phyloP scores from a whole-genome alignment of 2,329 filamentous ascomycete genomes.

The Tolypocladium ophioglossoides region DNA sequence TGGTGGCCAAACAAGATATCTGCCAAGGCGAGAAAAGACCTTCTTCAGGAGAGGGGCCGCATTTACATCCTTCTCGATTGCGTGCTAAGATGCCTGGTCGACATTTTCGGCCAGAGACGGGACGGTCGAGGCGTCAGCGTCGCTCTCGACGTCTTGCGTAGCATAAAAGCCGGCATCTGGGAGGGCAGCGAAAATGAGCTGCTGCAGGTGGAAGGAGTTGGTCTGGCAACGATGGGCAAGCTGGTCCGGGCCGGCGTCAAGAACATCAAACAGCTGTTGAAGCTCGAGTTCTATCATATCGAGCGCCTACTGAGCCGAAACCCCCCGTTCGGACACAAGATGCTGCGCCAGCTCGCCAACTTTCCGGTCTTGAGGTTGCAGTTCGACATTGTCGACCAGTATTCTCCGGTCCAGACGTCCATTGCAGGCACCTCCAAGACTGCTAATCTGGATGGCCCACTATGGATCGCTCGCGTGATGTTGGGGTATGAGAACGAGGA shows the following conservation, averaged over 20 bases:
- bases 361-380: conserved; percentile 54
- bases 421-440: too few species aligned
- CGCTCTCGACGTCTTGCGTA: conserved; percentile 68
- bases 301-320: conserved; percentile 70
- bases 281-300: conserved; percentile 58
- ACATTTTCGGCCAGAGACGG: conserved; percentile 23
- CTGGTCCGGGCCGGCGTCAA: conserved; percentile 60
- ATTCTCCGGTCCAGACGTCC: neutral
- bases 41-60: conserved; percentile 18
- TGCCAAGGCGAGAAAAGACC: conserved; percentile 18
- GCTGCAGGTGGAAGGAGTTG: conserved; percentile 72
- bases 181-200: conserved; percentile 74
- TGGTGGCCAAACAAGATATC: conserved; percentile 45
- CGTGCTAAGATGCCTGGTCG: conserved; percentile 25
- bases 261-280: conserved; percentile 59
- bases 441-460: conserved; percentile 17
- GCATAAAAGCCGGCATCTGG: conserved; percentile 66
- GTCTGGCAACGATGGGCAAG: conserved; percentile 63
- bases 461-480: conserved; percentile 45
- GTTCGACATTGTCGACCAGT: conserved; percentile 19
- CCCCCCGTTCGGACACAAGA: conserved; percentile 67
- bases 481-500: conserved; percentile 62
- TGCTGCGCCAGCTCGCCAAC: conserved; percentile 51
- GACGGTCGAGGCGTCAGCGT: conserved; percentile 60
- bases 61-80: conserved; percentile 23